These are phyloP conservation scores for Arthrobotrys musiformis DNA, from an alignment of 2,329 filamentous ascomycete species.

Conservation along the genomic window DNA sequence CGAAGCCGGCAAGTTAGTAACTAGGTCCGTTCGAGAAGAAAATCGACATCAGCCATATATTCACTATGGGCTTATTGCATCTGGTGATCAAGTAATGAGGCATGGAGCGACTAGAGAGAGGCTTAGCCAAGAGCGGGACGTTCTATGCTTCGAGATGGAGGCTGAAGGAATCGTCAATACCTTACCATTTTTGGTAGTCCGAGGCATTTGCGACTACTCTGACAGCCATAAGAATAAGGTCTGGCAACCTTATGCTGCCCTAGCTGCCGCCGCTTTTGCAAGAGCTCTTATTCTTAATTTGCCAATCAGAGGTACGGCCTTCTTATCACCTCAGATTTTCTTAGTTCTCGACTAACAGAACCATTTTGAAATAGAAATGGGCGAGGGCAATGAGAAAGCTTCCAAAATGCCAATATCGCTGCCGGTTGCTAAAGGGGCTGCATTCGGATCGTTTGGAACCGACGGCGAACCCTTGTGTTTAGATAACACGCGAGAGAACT, in stretches of 20 bases:
- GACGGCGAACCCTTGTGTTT: conserved; percentile 54
- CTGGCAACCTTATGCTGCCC: conserved; percentile 25
- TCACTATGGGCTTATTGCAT: conserved; percentile 29
- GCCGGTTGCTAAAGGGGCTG: conserved; percentile 50
- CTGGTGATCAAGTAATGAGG: conserved; percentile 44
- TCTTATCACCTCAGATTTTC: too few relatives aligned
- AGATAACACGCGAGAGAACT: conserved; percentile 56
- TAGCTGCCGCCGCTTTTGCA: conserved; percentile 6
- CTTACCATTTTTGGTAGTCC: conserved; percentile 52
- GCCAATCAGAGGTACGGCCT: background rate
- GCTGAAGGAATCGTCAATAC: conserved; percentile 50
- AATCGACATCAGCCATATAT: background rate
- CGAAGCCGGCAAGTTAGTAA: background rate
- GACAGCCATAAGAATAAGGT: conserved; percentile 26
- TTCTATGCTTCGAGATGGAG: conserved; percentile 61
- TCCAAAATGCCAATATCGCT: background rate
- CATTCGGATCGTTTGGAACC: conserved; percentile 47
- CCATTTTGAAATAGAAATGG: background rate
- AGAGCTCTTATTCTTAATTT: conserved; percentile 6
- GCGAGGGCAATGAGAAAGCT: background rate
- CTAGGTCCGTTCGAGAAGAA: background rate
- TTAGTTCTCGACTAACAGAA: background rate
- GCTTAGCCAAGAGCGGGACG: background rate
- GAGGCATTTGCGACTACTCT: conserved; percentile 34
- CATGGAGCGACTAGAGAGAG: conserved; percentile 32